phyloP scores from a whole-genome alignment of 768 basidiomycete genomes.

The Postia placenta region DNA sequence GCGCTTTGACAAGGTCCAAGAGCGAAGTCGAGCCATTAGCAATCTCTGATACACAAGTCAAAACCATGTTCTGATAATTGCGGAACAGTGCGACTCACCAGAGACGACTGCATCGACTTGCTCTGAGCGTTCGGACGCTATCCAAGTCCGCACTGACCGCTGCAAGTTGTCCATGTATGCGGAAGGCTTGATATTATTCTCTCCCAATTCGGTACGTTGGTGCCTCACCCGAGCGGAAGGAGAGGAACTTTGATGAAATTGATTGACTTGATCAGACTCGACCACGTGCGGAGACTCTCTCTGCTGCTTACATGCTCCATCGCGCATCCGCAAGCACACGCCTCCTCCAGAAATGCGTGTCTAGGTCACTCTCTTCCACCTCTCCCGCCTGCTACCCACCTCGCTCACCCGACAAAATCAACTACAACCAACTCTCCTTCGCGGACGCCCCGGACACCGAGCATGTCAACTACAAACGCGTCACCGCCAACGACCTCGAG shows the following conservation, averaged over 20 bases:
- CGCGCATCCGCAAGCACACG: constrained; percentile 1
- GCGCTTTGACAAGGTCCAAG: constrained; percentile 75
- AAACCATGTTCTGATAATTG: constrained; percentile 26
- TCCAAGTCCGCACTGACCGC: constrained; percentile 66
- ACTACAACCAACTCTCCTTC: constrained; percentile 69
- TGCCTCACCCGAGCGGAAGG: too few relatives aligned
- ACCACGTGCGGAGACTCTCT: too few relatives aligned
- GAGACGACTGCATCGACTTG: constrained; percentile 53
- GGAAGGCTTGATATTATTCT: too few relatives aligned
- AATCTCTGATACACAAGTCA: constrained; percentile 33
- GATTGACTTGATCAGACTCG: too few relatives aligned
- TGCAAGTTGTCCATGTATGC: constrained; percentile 42
- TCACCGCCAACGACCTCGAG: constrained; percentile 70
- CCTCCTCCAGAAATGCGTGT: background rate
- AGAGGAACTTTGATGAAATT: too few relatives aligned
- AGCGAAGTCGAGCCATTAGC: constrained; percentile 53
- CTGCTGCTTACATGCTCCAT: constrained; percentile 6
- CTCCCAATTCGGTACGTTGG: too few relatives aligned
- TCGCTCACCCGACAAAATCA: constrained; percentile 51
- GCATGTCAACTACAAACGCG: constrained; percentile 43
- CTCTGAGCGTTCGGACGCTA: constrained; percentile 54
- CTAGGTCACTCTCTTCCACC: background rate
- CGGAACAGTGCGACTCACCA: constrained; percentile 37
- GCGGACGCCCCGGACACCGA: constrained; percentile 38
- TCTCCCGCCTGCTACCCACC: background rate